Percentiles rank a stretch among this genome's conserved stretches.
Conservation (phyloP, 2,329 filamentous ascomycete species). For the Stagonosporopsis tanaceti region DNA sequence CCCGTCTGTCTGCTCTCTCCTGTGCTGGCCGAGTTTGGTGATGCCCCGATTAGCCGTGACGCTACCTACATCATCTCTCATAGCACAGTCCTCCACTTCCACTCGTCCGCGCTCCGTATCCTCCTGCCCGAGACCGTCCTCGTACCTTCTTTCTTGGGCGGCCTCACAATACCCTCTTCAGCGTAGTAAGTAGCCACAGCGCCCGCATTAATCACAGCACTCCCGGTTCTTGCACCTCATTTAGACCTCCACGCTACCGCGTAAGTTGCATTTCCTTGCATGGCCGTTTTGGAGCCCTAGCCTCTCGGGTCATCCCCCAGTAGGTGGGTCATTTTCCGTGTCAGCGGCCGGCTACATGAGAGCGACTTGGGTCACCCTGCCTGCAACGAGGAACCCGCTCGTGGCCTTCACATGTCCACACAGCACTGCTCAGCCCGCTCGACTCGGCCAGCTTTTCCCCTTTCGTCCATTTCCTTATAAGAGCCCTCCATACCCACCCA, state of each 20-base stretch:
- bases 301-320: constrained; percentile 38
- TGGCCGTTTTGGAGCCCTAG: constrained; percentile 13
- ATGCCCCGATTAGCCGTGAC: constrained; percentile 42
- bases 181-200: constrained; percentile 36
- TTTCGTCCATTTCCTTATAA: constrained; percentile 48
- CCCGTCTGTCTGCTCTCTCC: neutral
- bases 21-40: constrained; percentile 19
- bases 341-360: constrained; percentile 40
- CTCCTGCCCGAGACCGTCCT: constrained; percentile 47
- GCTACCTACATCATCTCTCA: constrained; percentile 26
- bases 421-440: constrained; percentile 23
- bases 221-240: constrained; percentile 23
- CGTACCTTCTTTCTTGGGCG: constrained; percentile 22
- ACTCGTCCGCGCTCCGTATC: constrained; percentile 49
- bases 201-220: constrained; percentile 38
- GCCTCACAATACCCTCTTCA: constrained; percentile 16
- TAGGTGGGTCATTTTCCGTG: constrained; percentile 43
- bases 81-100: constrained; percentile 42
- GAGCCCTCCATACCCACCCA: constrained; percentile 28
- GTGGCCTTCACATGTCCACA: constrained; percentile 46
- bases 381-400: constrained; percentile 40
- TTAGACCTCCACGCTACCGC: constrained; percentile 32
- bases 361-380: constrained; percentile 33
- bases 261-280: constrained; percentile 41
- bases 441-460: constrained; percentile 35